Percentiles rank a stretch among this genome's conserved stretches.
Conservation (phyloP, 257 asterid species). For the Coffea eugenioides region DNA sequence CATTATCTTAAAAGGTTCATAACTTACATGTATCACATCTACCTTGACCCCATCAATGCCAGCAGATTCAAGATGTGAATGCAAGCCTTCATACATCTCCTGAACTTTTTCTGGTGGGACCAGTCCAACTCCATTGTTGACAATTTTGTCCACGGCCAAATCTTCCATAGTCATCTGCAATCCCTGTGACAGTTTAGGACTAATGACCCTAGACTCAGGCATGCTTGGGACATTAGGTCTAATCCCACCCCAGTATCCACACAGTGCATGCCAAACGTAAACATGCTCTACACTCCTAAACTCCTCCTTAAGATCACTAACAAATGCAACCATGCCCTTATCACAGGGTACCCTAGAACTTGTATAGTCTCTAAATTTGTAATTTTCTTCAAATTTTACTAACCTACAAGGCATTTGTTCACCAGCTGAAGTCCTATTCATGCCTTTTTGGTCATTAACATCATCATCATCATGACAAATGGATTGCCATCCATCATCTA, state of each 20-base stretch:
- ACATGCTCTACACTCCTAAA: conserved; percentile 29
- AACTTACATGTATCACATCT: conserved; percentile 40
- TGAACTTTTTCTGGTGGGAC: conserved; percentile 32
- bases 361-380: conserved; percentile 29
- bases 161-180: conserved; percentile 41
- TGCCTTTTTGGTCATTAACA: conserved; percentile 19
- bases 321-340: conserved; percentile 32
- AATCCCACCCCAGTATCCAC: conserved; percentile 46
- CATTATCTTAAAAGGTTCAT: no score
- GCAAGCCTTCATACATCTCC: conserved; percentile 31
- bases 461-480: conserved; percentile 25
- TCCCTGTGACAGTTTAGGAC: conserved; percentile 33
- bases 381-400: conserved; percentile 31
- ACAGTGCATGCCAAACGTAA: conserved; percentile 41
- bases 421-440: conserved; percentile 36
- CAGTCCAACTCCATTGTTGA: conserved; percentile 33
- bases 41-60: conserved; percentile 45
- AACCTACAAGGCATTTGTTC: conserved; percentile 50
- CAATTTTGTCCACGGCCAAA: conserved; percentile 38
- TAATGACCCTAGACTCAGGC: conserved; percentile 23
- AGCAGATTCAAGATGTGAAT: conserved; percentile 29
- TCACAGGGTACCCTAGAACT: conserved; percentile 15
- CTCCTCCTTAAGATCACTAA: conserved; percentile 27
- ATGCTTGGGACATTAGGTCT: conserved; percentile 25
- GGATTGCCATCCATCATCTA: conserved; percentile 30